Conservation (phyloP, 2,329 filamentous ascomycete genomes). For the Fusarium staphyleae region DNA sequence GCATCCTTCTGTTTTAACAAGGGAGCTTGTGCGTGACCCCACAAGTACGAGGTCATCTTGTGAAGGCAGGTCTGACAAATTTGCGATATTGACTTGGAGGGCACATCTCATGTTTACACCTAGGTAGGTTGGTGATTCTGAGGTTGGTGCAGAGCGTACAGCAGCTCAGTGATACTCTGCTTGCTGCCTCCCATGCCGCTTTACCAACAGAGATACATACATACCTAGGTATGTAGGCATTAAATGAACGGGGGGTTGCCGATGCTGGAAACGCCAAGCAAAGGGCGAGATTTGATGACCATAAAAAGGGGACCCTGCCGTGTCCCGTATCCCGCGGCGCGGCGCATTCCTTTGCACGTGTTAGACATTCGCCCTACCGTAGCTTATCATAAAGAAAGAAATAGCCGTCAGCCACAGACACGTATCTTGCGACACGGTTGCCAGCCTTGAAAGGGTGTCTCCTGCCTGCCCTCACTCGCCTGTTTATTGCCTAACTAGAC, state of each 20-base stretch:
- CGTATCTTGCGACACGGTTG: background rate
- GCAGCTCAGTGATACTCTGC: background rate
- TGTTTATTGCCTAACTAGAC: conserved; percentile 20
- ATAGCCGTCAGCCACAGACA: conserved; percentile 24
- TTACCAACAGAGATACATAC: background rate
- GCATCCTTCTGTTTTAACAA: conserved; percentile 24
- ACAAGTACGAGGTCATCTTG: conserved; percentile 20
- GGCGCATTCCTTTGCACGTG: conserved; percentile 33
- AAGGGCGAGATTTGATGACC: conserved; percentile 23
- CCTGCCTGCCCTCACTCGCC: background rate
- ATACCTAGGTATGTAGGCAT: too few relatives aligned
- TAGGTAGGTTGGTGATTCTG: background rate
- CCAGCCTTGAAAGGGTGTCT: background rate
- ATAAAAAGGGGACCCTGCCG: conserved; percentile 26
- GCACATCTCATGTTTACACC: background rate
- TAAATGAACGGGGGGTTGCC: background rate
- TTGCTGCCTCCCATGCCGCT: background rate
- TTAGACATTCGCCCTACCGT: conserved; percentile 27
- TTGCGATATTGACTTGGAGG: background rate
- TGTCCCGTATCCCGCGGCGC: background rate
- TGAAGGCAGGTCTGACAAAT: conserved; percentile 1
- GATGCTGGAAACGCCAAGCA: conserved; percentile 23
- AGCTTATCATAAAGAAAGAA: too few relatives aligned
- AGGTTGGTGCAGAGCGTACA: background rate
- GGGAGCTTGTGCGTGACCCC: conserved; percentile 26